Conservation (phyloP, 2,329 filamentous ascomycete genomes). For the Ophiosphaerella herpotricha region DNA sequence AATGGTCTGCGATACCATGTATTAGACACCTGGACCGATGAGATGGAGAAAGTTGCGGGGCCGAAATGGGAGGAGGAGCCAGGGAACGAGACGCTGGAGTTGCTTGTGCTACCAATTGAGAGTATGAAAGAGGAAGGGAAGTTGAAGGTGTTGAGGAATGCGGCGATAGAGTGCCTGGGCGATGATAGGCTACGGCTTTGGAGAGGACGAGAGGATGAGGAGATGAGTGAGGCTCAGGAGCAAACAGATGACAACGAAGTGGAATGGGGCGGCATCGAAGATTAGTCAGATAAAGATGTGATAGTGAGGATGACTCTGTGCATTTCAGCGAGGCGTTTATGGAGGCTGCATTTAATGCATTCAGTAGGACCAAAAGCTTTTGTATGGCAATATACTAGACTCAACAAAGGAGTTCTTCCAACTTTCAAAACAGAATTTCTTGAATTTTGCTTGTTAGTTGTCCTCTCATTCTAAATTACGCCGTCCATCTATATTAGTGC, state of each 20-base stretch:
- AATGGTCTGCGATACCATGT: conserved; percentile 86
- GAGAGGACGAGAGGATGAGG: conserved; percentile 47
- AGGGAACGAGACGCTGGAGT: conserved; percentile 48
- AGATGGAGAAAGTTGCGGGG: conserved; percentile 71
- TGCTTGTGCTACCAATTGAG: conserved; percentile 61
- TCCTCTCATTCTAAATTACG: background rate
- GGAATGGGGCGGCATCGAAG: conserved; percentile 72
- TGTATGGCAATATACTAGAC: background rate
- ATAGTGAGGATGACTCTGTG: conserved; percentile 6
- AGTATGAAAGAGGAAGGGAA: conserved; percentile 61
- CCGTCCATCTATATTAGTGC: background rate
- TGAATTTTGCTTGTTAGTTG: background rate
- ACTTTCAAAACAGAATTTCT: too few relatives aligned
- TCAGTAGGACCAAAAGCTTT: background rate
- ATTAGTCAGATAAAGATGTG: conserved; percentile 50
- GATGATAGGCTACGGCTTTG: conserved; percentile 77
- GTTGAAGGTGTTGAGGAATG: conserved; percentile 72
- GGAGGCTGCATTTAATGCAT: conserved; percentile 7
- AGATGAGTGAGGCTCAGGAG: conserved; percentile 43
- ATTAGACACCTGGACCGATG: conserved; percentile 89
- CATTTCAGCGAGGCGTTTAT: conserved; percentile 21
- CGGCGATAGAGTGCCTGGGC: conserved; percentile 70
- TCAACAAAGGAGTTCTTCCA: too few relatives aligned
- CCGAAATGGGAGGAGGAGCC: conserved; percentile 48
- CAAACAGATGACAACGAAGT: conserved; percentile 58